phyloP scores from a whole-genome alignment of 352 stramenopile genomes.

The Globisporangium cederbergense region DNA sequence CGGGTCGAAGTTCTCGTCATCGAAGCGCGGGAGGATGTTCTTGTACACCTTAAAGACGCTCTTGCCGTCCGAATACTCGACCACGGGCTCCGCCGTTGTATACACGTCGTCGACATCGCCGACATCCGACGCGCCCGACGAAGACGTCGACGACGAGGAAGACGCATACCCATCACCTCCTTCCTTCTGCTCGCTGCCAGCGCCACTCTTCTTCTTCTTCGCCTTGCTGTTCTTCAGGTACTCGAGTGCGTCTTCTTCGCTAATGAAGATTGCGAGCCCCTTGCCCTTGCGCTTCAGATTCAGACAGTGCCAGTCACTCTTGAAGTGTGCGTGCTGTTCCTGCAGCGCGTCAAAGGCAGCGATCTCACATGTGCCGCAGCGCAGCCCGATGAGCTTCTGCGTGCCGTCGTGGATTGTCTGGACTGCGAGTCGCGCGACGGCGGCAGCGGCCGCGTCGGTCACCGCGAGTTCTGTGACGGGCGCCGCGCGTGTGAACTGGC shows the following conservation, averaged over 20 bases:
- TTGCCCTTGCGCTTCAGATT: conserved; percentile 79
- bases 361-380: conserved; percentile 75
- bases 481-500: conserved; percentile 34
- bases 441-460: conserved; percentile 12
- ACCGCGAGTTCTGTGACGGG: neutral
- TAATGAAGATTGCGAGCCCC: conserved; percentile 39
- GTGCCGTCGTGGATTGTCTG: conserved; percentile 36
- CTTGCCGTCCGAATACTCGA: conserved; percentile 71
- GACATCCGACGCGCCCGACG: conserved; percentile 34
- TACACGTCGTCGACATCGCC: conserved; percentile 43
- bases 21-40: conserved; percentile 44
- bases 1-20: conserved; percentile 58
- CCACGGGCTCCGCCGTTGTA: conserved; percentile 62
- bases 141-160: conserved; percentile 33
- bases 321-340: conserved; percentile 85
- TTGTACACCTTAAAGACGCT: conserved; percentile 82
- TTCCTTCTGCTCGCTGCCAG: conserved; percentile 10
- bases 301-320: conserved; percentile 72
- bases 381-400: conserved; percentile 44
- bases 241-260: conserved; percentile 31
- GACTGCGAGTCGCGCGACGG: conserved; percentile 24
- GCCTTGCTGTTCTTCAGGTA: conserved; percentile 18
- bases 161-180: conserved; percentile 13
- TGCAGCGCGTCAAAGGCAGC: conserved; percentile 63
- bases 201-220: conserved; percentile 21